Percentiles rank a stretch among this genome's conserved stretches.
Conservation (phyloP, 2,329 filamentous ascomycete species). For the Orbilia brochopaga region DNA sequence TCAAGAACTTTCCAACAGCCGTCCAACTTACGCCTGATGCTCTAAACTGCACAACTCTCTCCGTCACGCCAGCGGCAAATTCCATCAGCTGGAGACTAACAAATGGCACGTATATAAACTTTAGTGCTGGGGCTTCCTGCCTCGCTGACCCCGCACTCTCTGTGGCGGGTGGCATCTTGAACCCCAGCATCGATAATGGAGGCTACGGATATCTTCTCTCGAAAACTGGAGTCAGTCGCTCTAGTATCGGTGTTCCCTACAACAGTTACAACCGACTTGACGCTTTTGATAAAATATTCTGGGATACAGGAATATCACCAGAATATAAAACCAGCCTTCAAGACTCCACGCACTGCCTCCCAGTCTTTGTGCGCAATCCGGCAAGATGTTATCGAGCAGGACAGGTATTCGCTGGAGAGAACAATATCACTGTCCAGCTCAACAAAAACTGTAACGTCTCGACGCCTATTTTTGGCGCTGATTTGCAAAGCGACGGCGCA, state of each 20-base stretch:
- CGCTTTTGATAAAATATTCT: slow-evolving; percentile 44
- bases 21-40: slow-evolving; percentile 39
- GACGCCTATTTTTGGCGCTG: slow-evolving; percentile 43
- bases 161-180: slow-evolving; percentile 27
- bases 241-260: slow-evolving; percentile 43
- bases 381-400: slow-evolving; percentile 39
- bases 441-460: slow-evolving; percentile 38
- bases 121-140: slow-evolving; percentile 34
- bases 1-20: slow-evolving; percentile 39
- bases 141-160: slow-evolving; percentile 39
- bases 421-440: slow-evolving; percentile 39
- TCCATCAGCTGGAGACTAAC: slow-evolving; percentile 30
- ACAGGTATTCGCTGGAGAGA: slow-evolving; percentile 18
- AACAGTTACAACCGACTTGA: slow-evolving; percentile 35
- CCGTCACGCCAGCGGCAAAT: slow-evolving; percentile 3
- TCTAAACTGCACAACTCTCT: slow-evolving; percentile 28
- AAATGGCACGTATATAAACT: slow-evolving; percentile 41
- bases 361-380: slow-evolving; percentile 37
- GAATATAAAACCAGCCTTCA: slow-evolving; percentile 27
- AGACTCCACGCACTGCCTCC: slow-evolving; percentile 43
- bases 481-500: slow-evolving; percentile 29
- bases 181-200: slow-evolving; percentile 28
- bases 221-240: slow-evolving; percentile 31
- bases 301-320: slow-evolving; percentile 22
- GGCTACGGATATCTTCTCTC: slow-evolving; percentile 41